phyloP scores from a whole-genome alignment of 345 rosid genomes.

The Tarenaya hassleriana region DNA sequence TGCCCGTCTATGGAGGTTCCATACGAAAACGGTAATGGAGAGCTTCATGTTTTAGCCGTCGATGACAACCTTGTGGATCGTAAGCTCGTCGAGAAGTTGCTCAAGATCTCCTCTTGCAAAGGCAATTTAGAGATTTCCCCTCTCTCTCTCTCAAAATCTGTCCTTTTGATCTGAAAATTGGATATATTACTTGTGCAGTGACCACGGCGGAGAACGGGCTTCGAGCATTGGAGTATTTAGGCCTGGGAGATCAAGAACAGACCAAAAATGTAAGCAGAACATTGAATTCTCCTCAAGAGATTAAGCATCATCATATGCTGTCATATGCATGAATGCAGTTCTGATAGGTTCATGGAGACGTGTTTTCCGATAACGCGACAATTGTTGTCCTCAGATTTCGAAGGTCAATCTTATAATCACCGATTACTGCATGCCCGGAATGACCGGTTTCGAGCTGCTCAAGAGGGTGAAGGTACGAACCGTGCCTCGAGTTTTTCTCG shows the following conservation, averaged over 20 bases:
- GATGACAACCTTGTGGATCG: slow-evolving; percentile 76
- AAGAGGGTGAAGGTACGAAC: slow-evolving; percentile 61
- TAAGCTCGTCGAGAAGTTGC: slow-evolving; percentile 56
- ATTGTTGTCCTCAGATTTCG: slow-evolving; percentile 36
- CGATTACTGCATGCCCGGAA: slow-evolving; percentile 92
- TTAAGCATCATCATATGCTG: too few species aligned
- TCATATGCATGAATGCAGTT: too few species aligned
- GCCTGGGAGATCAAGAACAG: slow-evolving; percentile 40
- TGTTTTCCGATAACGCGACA: too few species aligned
- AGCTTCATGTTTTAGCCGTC: slow-evolving; percentile 74
- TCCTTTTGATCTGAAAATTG: background rate
- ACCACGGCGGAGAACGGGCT: slow-evolving; percentile 74
- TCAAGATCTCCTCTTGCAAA: slow-evolving; percentile 65
- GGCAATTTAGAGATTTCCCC: slow-evolving; percentile 28
- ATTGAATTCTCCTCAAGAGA: slow-evolving; percentile 2
- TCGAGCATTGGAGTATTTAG: slow-evolving; percentile 68
- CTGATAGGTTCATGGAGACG: too few species aligned
- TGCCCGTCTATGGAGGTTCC: slow-evolving; percentile 28
- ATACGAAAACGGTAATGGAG: slow-evolving; percentile 27
- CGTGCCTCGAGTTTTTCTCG: background rate
- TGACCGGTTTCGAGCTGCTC: slow-evolving; percentile 83
- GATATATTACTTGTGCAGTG: slow-evolving; percentile 34
- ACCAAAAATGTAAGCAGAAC: slow-evolving; percentile 12
- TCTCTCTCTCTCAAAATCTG: background rate
- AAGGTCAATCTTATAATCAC: slow-evolving; percentile 74